Base-by-base conservation (phyloP, 2,329 filamentous ascomycete species). In the Aotearoamyces nothofagi region DNA sequence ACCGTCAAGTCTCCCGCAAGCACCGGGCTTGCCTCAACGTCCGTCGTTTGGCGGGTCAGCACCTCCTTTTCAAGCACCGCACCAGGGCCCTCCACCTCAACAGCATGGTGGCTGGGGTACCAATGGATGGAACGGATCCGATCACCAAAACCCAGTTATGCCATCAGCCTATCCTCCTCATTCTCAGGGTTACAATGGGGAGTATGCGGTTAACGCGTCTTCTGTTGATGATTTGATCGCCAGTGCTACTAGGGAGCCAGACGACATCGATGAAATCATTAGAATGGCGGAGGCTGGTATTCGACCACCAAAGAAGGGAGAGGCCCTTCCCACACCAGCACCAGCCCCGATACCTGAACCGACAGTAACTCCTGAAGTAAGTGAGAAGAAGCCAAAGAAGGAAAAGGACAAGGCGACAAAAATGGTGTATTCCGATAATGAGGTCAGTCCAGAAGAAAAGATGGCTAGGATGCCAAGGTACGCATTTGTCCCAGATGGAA, bases 381-480 rank as follows among this genome's bases (percentile, higher is more conserved):
- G 51, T 28, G 74, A 78, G 50, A 78, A 74, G 57, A 71, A 70
- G 45, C 54, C 55, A 11, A 77, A 78, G 63, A 78, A 78, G 51
- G 63, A 71, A 35, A 78, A 75, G 52, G 67, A 62, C 37, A 65
- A 71, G 41, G 69, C 73, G 48, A 76, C 73, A 47, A 67, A 69
- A 50, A 75, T 93, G 67, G 63, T 92, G 16, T 93, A 90, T 57
- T 74, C 74, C 37, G 81, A 92, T 48, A 72, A 78, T 29, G 75
- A 78, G 33, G 59, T 74, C 45, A 90, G 80, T 45, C 80, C 83
- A 2, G 86, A 94, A 58, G 86, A 93, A 63, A 82, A 76, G 56
- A 84, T 92, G 80, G 78, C 82, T 15, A 57, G 60, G 47, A 58
- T 90, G 57, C 63, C 78, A 36, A 75, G 72, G 53, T 93, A 92